Evolutionary conservation across 306 rosid genomes (phyloP).

Genomic region (Prunus mira): DNA sequence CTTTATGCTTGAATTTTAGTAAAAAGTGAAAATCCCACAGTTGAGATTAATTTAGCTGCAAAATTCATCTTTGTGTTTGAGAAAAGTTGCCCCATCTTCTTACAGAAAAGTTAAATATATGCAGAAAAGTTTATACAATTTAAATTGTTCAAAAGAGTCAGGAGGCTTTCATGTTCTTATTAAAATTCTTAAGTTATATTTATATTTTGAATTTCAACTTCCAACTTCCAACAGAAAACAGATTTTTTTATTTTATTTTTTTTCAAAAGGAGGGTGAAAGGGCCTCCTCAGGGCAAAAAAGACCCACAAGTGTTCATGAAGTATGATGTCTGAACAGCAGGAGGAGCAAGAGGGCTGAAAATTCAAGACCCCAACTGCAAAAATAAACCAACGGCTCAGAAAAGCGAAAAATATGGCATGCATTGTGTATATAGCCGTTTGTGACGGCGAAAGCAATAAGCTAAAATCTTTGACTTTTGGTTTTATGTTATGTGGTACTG

Average conservation of each 20-base stretch:
- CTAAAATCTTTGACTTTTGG: background rate
- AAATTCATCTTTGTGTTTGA: background rate
- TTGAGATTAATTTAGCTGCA: background rate
- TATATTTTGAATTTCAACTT: background rate
- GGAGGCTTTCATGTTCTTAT: background rate
- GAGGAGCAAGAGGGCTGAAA: background rate
- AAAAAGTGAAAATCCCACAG: background rate
- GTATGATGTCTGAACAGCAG: background rate
- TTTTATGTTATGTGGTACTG: background rate
- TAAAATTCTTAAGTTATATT: background rate
- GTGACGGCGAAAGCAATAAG: conserved; percentile 15
- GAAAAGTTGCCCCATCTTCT: background rate
- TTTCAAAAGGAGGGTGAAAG: too few relatives aligned
- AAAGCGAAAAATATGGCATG: background rate
- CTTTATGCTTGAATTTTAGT: conserved; percentile 19
- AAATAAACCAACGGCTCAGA: background rate
- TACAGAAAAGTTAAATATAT: too few relatives aligned
- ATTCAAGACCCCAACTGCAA: background rate
- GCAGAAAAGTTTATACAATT: too few relatives aligned
- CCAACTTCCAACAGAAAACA: conserved; percentile 3
- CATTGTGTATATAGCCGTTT: conserved; percentile 29
- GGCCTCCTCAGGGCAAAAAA: background rate
- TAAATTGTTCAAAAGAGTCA: background rate
- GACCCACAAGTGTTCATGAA: background rate
- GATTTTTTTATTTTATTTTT: too few relatives aligned